Percentiles rank a stretch among this genome's conserved stretches.
Evolutionary conservation across 1,284 basidiomycete genomes (phyloP).

Genomic region (Acaromyces ingoldii): DNA sequence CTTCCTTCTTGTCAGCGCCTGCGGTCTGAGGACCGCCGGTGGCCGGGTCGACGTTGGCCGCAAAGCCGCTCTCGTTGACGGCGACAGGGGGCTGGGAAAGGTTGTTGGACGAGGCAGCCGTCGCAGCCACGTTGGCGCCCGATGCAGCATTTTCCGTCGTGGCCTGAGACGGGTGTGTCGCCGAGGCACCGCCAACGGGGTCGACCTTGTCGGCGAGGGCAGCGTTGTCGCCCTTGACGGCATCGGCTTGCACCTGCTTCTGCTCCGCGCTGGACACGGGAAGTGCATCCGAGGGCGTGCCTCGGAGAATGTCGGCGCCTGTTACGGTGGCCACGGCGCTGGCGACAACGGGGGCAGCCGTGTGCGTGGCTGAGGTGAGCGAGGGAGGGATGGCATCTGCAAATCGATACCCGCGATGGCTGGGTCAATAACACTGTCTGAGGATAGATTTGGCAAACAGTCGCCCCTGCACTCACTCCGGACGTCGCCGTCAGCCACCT

Average conservation of each 20-base stretch:
- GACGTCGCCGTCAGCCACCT: neutral
- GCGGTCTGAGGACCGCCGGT: neutral
- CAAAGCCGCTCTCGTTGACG: neutral
- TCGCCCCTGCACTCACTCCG: neutral
- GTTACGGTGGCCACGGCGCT: constrained; percentile 3
- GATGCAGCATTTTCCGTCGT: neutral
- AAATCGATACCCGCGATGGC: neutral
- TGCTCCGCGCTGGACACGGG: neutral
- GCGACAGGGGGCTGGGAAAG: neutral
- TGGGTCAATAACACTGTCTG: neutral
- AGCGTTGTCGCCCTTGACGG: neutral
- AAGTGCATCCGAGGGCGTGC: neutral
- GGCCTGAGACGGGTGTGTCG: neutral
- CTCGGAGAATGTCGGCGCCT: constrained; percentile 5
- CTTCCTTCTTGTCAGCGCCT: constrained; percentile 6
- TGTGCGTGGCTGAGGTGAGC: constrained; percentile 2
- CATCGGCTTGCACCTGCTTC: neutral
- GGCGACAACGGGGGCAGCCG: neutral
- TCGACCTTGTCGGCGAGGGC: neutral
- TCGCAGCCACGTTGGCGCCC: neutral
- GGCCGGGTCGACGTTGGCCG: constrained; percentile 1
- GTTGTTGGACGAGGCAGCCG: neutral
- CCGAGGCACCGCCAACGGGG: neutral
- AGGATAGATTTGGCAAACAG: neutral
- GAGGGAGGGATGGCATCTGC: neutral